These are phyloP conservation scores for Penicillium simplicissimum DNA, from an alignment of 495 filamentous ascomycete genomes.

Conservation along the genomic window DNA sequence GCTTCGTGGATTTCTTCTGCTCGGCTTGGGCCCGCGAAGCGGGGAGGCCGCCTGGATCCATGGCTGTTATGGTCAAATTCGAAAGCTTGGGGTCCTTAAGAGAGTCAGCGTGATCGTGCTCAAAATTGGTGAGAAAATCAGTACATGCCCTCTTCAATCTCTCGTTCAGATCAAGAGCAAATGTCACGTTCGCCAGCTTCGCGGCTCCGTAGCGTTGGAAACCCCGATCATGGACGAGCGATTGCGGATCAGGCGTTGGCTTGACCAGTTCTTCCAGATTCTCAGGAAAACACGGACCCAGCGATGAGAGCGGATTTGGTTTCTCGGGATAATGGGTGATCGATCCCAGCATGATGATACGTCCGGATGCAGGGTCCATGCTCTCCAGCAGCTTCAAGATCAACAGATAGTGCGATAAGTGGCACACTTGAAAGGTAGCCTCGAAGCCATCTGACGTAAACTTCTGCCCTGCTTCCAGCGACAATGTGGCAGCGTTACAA, in stretches of 20 bases:
- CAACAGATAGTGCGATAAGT: constrained; percentile 45
- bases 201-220: constrained; percentile 47
- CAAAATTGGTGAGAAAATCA: no score
- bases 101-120: no score
- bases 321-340: constrained; percentile 42
- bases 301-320: constrained; percentile 37
- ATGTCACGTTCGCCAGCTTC: constrained; percentile 46
- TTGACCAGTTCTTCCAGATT: constrained; percentile 31
- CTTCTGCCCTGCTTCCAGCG: constrained; percentile 34
- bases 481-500: constrained; percentile 50
- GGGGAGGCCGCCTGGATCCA: constrained; percentile 31
- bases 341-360: constrained; percentile 45
- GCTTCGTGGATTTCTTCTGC: constrained; percentile 14
- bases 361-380: constrained; percentile 36
- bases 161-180: constrained; percentile 44
- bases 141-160: constrained; percentile 32
- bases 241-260: constrained; percentile 18
- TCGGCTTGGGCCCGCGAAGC: constrained; percentile 21
- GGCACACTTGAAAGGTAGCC: constrained; percentile 45
- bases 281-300: constrained; percentile 20
- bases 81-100: constrained; percentile 21
- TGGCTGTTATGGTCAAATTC: constrained; percentile 22
- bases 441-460: constrained; percentile 45
- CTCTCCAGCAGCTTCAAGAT: constrained; percentile 44
- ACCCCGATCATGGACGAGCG: constrained; percentile 39